These are phyloP conservation scores for Kwoniella mangroviensis DNA, from an alignment of 768 basidiomycete genomes.

Conservation along the genomic window DNA sequence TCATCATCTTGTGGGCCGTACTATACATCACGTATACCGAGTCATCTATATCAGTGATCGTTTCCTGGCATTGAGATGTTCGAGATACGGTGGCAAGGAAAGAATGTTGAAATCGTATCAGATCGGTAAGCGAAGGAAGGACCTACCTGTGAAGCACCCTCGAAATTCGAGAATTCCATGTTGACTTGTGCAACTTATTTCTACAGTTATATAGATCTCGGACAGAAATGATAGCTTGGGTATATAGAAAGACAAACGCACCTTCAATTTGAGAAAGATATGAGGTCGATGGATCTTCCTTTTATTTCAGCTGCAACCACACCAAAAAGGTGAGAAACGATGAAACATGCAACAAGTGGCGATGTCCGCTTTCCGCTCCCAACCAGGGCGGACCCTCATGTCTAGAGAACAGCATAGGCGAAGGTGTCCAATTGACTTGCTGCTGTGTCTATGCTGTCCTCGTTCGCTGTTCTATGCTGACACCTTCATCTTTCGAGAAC, in stretches of 20 bases:
- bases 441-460: not conserved
- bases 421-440: not conserved
- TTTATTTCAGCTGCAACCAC: not conserved
- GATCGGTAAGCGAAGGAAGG: not conserved
- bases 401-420: not conserved
- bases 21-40: constrained; percentile 23
- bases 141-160: constrained; percentile 57
- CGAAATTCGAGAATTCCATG: constrained; percentile 58
- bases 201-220: too few species aligned
- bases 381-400: too few species aligned
- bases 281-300: not conserved
- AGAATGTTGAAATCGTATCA: not conserved
- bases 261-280: not conserved
- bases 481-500: not conserved
- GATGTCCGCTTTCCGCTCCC: not conserved
- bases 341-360: not conserved
- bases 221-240: not conserved
- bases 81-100: constrained; percentile 23
- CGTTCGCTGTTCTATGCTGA: not conserved
- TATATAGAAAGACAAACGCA: not conserved
- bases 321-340: not conserved
- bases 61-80: not conserved
- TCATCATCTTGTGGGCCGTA: constrained; percentile 53
- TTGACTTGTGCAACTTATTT: not conserved
- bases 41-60: too few species aligned